These are phyloP conservation scores for Euryodendron excelsum DNA, from an alignment of 148 eudicot genomes.

Conservation along the genomic window DNA sequence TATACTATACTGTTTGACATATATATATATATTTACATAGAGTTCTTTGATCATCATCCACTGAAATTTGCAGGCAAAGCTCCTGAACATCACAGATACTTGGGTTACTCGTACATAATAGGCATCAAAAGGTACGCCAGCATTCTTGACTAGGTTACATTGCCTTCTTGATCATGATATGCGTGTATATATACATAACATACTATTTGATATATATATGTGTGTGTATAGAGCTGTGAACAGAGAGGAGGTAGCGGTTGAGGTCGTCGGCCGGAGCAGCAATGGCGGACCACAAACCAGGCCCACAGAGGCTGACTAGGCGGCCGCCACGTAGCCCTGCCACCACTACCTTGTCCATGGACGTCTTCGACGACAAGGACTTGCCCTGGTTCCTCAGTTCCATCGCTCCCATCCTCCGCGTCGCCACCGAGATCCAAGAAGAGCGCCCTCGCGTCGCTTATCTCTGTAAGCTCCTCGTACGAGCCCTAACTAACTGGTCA, in stretches of 20 bases:
- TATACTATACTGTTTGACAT: no score
- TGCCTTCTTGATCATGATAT: not conserved
- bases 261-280: not conserved
- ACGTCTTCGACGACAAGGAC: constrained; percentile 88
- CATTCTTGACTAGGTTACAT: not conserved
- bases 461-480: constrained; percentile 50
- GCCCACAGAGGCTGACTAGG: constrained; percentile 42
- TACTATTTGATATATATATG: no score
- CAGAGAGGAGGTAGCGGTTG: not conserved
- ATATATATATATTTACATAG: no score
- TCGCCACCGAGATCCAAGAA: constrained; percentile 71
- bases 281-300: constrained; percentile 38
- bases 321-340: constrained; percentile 82
- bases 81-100: not conserved
- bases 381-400: constrained; percentile 81
- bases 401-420: constrained; percentile 79
- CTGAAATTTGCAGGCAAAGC: constrained; percentile 9
- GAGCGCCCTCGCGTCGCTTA: constrained; percentile 93
- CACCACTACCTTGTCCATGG: constrained; percentile 64
- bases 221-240: no score
- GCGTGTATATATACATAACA: not conserved
- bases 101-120: not conserved
- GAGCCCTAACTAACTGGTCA: no score
- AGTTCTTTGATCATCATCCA: not conserved
- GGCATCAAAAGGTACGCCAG: not conserved